Conservation (phyloP, 768 basidiomycete species). For the Pleurotus platypus region DNA sequence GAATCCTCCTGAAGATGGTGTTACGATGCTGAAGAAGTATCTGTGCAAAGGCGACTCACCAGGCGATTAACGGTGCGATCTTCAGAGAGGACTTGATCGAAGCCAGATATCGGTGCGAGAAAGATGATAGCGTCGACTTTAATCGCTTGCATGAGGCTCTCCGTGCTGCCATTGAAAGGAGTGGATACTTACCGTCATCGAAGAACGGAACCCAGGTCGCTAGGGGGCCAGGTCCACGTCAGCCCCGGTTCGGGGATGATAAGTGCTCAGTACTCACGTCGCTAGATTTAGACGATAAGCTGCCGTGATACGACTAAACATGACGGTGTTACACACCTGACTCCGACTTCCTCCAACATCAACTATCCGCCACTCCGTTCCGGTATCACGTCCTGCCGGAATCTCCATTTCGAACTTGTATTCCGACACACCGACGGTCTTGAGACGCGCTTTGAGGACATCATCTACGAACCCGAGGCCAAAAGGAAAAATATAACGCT, state of each 20-base stretch:
- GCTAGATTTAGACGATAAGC: conserved; percentile 18
- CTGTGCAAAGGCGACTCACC: conserved; percentile 24
- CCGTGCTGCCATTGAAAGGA: too few relatives aligned
- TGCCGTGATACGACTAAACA: not conserved
- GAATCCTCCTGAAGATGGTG: conserved; percentile 61
- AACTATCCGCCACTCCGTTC: conserved; percentile 71
- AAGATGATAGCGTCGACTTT: conserved; percentile 73
- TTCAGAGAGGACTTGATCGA: conserved; percentile 68
- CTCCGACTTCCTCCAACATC: conserved; percentile 78
- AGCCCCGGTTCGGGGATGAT: too few relatives aligned
- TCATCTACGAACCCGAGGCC: conserved; percentile 48
- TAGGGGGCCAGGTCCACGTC: conserved; percentile 14
- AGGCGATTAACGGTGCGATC: conserved; percentile 60
- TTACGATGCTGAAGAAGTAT: not conserved
- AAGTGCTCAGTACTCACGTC: conserved; percentile 22
- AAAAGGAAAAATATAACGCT: not conserved
- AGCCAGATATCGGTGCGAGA: conserved; percentile 71
- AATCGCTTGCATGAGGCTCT: too few relatives aligned
- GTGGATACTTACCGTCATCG: conserved; percentile 41
- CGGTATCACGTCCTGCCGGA: conserved; percentile 45
- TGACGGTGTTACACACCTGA: conserved; percentile 40
- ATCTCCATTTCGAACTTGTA: conserved; percentile 79
- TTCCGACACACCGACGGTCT: conserved; percentile 77
- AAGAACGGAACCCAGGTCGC: conserved; percentile 73
- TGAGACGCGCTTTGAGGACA: conserved; percentile 71